Evolutionary conservation across 257 asterid genomes (phyloP), one percentile per base, ranked within the genome.

Genomic region (Gentiana straminea): DNA sequence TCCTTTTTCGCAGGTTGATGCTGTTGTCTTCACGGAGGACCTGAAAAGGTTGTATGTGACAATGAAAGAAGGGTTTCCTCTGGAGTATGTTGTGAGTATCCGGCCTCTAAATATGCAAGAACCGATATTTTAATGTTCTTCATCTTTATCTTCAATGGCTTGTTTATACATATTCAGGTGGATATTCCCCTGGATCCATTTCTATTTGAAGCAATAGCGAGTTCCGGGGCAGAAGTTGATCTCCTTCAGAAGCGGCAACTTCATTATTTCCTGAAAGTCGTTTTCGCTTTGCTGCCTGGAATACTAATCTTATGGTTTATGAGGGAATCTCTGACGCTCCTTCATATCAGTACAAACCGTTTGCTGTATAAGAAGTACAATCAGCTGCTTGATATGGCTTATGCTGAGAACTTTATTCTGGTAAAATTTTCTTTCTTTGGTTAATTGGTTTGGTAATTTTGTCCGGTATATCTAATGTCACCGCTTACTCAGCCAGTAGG

Each of bases 21-120:
- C 97, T 47, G 79, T 88, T 75, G 98, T 92, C 55, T 84, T 92
- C 68, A 85, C 98, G 3, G 98, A 92, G 81, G 98, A 92, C 71
- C 81, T 92, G 74, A 92, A 92, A 77, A 83, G 94, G 62, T 59
- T 92, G 75, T 92, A 79, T 51, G 79, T 83, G 63, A 87, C 94
- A 73, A 87, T 92, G 98, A 87, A 84, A 63, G 98, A 92, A 85
- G 98, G 98, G 32, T 92, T 92, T 73, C 98, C 98, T 9, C 73
- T 87, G 55, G 98, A 92, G 72, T 91, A 84, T 70, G 71, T 63
- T 58, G 98, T 91, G 82, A 86, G 98, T 75, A 62, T 51, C 66
- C 48, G 48, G 48, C 53, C 58, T 64, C 49, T 52, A 70, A 60
- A 36, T 55, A 39, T 45, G 64, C 45, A 39, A 33, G 15, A 59